A percentile compares a stretch with the other conserved stretches of the same genome.
Evolutionary conservation across 2,329 filamentous ascomycete species (phyloP).

Genomic region (Alternaria novae-zelandiae): DNA sequence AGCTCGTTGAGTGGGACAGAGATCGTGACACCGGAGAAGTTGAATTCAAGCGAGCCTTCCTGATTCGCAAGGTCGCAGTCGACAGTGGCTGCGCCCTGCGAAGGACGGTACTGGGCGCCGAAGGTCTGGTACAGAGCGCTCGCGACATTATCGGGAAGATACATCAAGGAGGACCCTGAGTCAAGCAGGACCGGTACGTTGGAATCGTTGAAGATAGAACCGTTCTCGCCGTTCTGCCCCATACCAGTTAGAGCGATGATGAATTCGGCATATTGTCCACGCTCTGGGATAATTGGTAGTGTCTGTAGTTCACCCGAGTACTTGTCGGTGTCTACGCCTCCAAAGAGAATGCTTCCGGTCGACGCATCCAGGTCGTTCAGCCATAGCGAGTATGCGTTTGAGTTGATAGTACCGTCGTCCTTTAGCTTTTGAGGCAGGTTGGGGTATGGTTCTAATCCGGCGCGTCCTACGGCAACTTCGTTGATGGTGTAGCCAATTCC

Average conservation of each 20-base stretch:
- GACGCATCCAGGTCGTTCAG: conserved; percentile 65
- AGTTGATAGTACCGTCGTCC: conserved; percentile 65
- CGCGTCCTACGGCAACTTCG: conserved; percentile 73
- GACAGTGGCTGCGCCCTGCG: conserved; percentile 57
- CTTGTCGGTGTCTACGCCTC: conserved; percentile 79
- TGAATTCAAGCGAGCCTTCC: conserved; percentile 61
- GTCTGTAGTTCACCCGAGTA: conserved; percentile 69
- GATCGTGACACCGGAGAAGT: conserved; percentile 63
- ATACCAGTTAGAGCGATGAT: conserved; percentile 60
- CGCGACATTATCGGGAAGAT: conserved; percentile 69
- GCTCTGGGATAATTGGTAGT: conserved; percentile 63
- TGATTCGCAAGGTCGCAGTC: conserved; percentile 60
- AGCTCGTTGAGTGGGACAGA: conserved; percentile 63
- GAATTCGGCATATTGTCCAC: conserved; percentile 59
- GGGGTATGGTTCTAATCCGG: conserved; percentile 57
- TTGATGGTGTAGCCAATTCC: conserved; percentile 84
- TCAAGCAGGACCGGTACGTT: conserved; percentile 69
- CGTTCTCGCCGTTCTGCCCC: conserved; percentile 51
- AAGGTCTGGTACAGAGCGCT: conserved; percentile 50
- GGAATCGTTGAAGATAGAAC: conserved; percentile 52
- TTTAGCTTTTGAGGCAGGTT: conserved; percentile 72
- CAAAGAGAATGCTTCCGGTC: conserved; percentile 76
- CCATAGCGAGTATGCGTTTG: conserved; percentile 73
- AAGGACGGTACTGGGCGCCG: conserved; percentile 50
- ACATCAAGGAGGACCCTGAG: conserved; percentile 75